These are phyloP conservation scores for Fagopyrum esculentum DNA, from an alignment of 148 eudicot genomes.

Conservation along the genomic window DNA sequence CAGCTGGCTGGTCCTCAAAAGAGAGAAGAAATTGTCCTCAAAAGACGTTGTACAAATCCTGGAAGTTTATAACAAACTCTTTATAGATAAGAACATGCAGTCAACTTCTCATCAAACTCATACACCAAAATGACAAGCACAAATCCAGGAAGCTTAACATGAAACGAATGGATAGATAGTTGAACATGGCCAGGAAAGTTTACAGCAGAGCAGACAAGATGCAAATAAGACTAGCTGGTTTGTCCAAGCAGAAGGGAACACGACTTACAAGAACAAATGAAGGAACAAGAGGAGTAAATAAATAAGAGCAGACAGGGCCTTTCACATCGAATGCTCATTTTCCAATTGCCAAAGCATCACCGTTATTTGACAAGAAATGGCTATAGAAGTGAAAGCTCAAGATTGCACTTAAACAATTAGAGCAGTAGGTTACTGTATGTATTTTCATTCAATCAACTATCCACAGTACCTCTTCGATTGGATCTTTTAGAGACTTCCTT, in stretches of 20 bases:
- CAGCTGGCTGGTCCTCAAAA: no score
- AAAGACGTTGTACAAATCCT: no score
- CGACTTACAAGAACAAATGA: not conserved
- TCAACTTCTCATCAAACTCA: no score
- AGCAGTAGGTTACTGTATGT: not conserved
- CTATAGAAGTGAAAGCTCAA: not conserved
- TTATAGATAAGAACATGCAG: no score
- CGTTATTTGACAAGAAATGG: not conserved
- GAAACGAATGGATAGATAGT: not conserved
- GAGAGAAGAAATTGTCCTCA: no score
- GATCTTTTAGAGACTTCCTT: slow-evolving; percentile 67
- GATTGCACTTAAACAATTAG: not conserved
- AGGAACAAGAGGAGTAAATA: not conserved
- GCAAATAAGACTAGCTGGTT: not conserved
- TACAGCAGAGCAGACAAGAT: not conserved
- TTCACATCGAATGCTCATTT: not conserved
- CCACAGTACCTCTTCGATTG: slow-evolving; percentile 70
- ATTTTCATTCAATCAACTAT: not conserved
- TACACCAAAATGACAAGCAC: not conserved
- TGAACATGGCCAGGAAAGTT: not conserved
- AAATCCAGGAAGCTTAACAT: not conserved
- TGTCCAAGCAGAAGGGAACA: not conserved
- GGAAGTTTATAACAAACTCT: no score
- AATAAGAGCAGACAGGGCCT: not conserved
- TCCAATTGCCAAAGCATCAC: not conserved